Conservation (phyloP, 148 eudicot species). For the Hydrangea macrophylla region DNA sequence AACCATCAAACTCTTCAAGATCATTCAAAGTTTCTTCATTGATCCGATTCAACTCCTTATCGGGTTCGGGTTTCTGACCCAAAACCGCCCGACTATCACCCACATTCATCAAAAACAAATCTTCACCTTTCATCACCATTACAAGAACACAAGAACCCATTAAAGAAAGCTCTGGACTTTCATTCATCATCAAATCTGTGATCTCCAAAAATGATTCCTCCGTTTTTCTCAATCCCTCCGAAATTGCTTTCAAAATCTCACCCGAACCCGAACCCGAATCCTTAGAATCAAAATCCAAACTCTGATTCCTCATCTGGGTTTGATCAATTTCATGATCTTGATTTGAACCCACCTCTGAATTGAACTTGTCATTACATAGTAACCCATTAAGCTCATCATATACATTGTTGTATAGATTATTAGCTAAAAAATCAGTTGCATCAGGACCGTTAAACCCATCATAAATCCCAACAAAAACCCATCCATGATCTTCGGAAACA, state of each 20-base stretch:
- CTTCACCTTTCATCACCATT: slow-evolving; percentile 68
- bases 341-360: too few relatives aligned
- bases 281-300: slow-evolving; percentile 4
- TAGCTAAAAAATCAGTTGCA: slow-evolving; percentile 55
- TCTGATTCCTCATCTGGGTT: neutral
- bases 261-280: slow-evolving; percentile 7
- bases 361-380: slow-evolving; percentile 21
- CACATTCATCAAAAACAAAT: slow-evolving; percentile 66
- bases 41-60: slow-evolving; percentile 54
- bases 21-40: slow-evolving; percentile 18
- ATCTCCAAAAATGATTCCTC: slow-evolving; percentile 57
- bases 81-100: slow-evolving; percentile 71
- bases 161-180: slow-evolving; percentile 62
- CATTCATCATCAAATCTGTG: slow-evolving; percentile 56
- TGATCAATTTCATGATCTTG: neutral
- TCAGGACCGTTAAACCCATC: slow-evolving; percentile 79
- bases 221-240: slow-evolving; percentile 54
- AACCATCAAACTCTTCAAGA: slow-evolving; percentile 22
- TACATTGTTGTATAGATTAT: slow-evolving; percentile 48
- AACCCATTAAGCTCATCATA: slow-evolving; percentile 46
- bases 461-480: slow-evolving; percentile 75
- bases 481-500: slow-evolving; percentile 58
- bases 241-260: slow-evolving; percentile 51
- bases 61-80: slow-evolving; percentile 36
- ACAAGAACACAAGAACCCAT: slow-evolving; percentile 75